Conservation (phyloP, 2,329 filamentous ascomycete genomes). For the Cryphonectria nitschkei region DNA sequence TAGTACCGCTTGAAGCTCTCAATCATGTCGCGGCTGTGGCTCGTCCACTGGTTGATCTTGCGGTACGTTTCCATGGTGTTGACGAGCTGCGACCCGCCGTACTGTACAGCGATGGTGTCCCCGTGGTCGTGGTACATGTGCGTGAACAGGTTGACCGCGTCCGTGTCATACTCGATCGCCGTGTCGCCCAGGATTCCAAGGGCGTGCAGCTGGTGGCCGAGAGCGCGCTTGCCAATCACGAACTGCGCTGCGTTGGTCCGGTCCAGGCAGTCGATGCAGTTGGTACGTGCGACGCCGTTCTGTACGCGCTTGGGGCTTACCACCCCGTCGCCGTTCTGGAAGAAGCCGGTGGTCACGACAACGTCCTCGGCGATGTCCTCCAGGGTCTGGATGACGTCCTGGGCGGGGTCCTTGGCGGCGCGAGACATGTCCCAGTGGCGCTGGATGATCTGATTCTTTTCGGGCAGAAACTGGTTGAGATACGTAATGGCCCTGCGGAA, state of each 20-base stretch:
- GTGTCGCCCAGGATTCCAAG: slow-evolving; percentile 81
- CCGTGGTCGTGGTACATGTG: slow-evolving; percentile 99
- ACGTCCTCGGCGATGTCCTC: slow-evolving; percentile 90
- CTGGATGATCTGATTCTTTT: slow-evolving; percentile 84
- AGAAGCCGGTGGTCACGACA: slow-evolving; percentile 85
- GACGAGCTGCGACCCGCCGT: slow-evolving; percentile 94
- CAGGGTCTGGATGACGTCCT: slow-evolving; percentile 91
- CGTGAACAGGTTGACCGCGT: slow-evolving; percentile 94
- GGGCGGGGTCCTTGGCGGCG: slow-evolving; percentile 86
- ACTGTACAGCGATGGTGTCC: slow-evolving; percentile 96
- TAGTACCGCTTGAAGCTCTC: slow-evolving; percentile 99
- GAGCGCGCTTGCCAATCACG: slow-evolving; percentile 91
- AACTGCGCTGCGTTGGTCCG: slow-evolving; percentile 98
- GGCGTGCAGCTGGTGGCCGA: slow-evolving; percentile 90
- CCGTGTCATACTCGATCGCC: slow-evolving; percentile 87
- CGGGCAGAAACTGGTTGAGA: slow-evolving; percentile 89
- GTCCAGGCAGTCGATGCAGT: slow-evolving; percentile 97
- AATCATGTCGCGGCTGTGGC: slow-evolving; percentile 96
- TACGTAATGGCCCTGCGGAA: slow-evolving; percentile 88
- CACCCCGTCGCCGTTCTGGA: slow-evolving; percentile 82
- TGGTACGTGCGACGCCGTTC: slow-evolving; percentile 91
- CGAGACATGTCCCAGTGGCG: slow-evolving; percentile 98
- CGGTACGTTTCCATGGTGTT: slow-evolving; percentile 99
- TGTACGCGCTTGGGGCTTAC: slow-evolving; percentile 72
- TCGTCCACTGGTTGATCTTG: slow-evolving; percentile 99